These are phyloP conservation scores for Zymoseptoria pseudotritici DNA, from an alignment of 2,329 filamentous ascomycete species.

Conservation along the genomic window DNA sequence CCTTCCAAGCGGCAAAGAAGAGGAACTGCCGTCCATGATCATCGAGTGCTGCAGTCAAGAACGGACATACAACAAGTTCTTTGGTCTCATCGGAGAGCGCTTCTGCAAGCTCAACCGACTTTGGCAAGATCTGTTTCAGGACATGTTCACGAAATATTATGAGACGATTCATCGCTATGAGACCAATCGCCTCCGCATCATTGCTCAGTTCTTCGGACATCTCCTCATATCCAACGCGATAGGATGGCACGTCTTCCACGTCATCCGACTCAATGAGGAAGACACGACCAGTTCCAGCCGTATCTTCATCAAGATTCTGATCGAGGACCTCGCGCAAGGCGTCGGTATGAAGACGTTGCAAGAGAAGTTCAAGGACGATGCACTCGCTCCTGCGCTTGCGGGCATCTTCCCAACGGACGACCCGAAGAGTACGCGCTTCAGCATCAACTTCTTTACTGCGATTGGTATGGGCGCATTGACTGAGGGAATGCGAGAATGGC, in stretches of 20 bases:
- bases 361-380: conserved; percentile 68
- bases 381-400: conserved; percentile 67
- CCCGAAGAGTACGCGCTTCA: conserved; percentile 84
- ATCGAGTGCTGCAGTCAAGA: conserved; percentile 96
- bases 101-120: conserved; percentile 94
- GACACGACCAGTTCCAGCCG: conserved; percentile 93
- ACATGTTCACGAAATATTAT: conserved; percentile 87
- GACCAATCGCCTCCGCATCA: conserved; percentile 89
- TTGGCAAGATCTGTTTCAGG: conserved; percentile 89
- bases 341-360: conserved; percentile 76
- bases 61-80: conserved; percentile 95
- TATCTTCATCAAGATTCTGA: conserved; percentile 97
- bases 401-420: conserved; percentile 88
- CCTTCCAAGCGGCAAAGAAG: conserved; percentile 76
- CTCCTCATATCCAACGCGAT: conserved; percentile 81
- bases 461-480: conserved; percentile 94
- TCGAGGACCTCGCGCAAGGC: conserved; percentile 83
- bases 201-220: conserved; percentile 90
- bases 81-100: conserved; percentile 84
- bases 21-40: conserved; percentile 91
- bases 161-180: conserved; percentile 96
- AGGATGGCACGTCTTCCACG: conserved; percentile 81
- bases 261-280: conserved; percentile 87
- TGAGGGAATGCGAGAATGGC: conserved; percentile 85
- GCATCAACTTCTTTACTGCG: conserved; percentile 98